A percentile compares a stretch with the other conserved stretches of the same genome.
These are phyloP conservation scores for Stagonosporopsis tanaceti DNA, from an alignment of 2,329 filamentous ascomycete species.

Conservation along the genomic window DNA sequence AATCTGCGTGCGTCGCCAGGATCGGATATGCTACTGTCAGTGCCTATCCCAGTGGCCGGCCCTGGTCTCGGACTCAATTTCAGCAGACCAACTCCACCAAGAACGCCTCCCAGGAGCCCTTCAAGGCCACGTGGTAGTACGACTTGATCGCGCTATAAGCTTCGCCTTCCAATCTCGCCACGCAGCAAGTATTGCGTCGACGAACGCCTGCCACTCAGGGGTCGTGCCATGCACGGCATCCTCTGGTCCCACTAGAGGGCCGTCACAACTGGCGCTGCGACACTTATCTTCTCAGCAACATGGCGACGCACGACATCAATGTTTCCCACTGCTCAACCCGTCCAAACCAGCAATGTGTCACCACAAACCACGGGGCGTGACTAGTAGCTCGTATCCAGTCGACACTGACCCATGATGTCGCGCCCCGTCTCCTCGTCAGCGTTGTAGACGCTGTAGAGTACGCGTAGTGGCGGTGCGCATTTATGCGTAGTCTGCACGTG, in stretches of 20 bases:
- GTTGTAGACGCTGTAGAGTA: slow-evolving; percentile 55
- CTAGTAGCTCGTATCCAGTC: slow-evolving; percentile 54
- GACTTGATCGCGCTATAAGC: neutral
- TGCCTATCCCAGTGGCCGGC: slow-evolving; percentile 18
- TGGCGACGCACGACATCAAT: slow-evolving; percentile 46
- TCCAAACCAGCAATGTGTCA: slow-evolving; percentile 55
- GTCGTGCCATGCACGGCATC: slow-evolving; percentile 39
- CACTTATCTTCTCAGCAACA: slow-evolving; percentile 49
- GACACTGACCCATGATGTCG: slow-evolving; percentile 53
- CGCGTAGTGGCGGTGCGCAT: slow-evolving; percentile 61
- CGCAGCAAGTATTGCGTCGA: slow-evolving; percentile 54
- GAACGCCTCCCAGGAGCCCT: slow-evolving; percentile 16
- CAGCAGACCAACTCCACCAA: slow-evolving; percentile 11
- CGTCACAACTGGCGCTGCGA: slow-evolving; percentile 54
- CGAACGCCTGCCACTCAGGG: slow-evolving; percentile 56
- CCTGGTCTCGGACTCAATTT: slow-evolving; percentile 10
- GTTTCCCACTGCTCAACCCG: slow-evolving; percentile 55
- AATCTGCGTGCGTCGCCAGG: neutral
- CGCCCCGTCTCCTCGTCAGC: slow-evolving; percentile 46
- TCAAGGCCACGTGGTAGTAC: slow-evolving; percentile 4
- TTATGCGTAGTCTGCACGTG: slow-evolving; percentile 60
- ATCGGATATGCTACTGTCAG: slow-evolving; percentile 7
- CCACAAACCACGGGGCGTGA: slow-evolving; percentile 49
- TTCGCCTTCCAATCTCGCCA: slow-evolving; percentile 49
- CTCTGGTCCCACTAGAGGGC: slow-evolving; percentile 50